A percentile compares a stretch with the other conserved stretches of the same genome.
phyloP scores from a whole-genome alignment of 2,329 filamentous ascomycete genomes.

The Trichoderma pleuroti region DNA sequence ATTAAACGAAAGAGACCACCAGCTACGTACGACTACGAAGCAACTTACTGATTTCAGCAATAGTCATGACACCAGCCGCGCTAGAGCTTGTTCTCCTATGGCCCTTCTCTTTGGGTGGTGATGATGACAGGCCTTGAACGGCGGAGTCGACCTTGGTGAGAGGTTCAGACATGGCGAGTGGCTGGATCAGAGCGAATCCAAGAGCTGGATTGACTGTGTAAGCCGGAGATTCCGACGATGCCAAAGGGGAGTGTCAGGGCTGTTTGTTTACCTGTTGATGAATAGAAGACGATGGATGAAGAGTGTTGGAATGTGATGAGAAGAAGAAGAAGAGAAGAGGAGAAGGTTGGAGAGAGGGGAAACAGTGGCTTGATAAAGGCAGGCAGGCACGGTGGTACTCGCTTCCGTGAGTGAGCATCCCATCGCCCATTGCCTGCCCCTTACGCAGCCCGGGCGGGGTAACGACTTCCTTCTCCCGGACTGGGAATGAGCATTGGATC shows the following conservation, averaged over 20 bases:
- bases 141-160: constrained; percentile 90
- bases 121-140: constrained; percentile 71
- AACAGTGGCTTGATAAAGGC: constrained; percentile 33
- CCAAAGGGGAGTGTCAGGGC: neutral
- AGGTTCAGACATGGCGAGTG: constrained; percentile 43
- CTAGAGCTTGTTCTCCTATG: constrained; percentile 71
- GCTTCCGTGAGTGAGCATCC: neutral
- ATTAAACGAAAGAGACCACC: neutral
- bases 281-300: neutral
- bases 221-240: neutral
- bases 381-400: constrained; percentile 16
- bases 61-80: constrained; percentile 65
- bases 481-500: constrained; percentile 16
- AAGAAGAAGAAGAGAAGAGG: constrained; percentile 26
- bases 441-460: constrained; percentile 43
- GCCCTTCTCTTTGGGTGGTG: constrained; percentile 62
- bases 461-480: constrained; percentile 26
- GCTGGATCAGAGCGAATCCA: constrained; percentile 4
- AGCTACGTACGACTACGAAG: neutral
- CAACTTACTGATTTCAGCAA: constrained; percentile 76
- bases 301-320: constrained; percentile 25
- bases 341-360: constrained; percentile 27
- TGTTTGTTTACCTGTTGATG: neutral
- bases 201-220: neutral
- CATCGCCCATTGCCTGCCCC: constrained; percentile 20